These are phyloP conservation scores for Ceratobasidium sp. DNA, from an alignment of 1,284 basidiomycete genomes.

Conservation along the genomic window DNA sequence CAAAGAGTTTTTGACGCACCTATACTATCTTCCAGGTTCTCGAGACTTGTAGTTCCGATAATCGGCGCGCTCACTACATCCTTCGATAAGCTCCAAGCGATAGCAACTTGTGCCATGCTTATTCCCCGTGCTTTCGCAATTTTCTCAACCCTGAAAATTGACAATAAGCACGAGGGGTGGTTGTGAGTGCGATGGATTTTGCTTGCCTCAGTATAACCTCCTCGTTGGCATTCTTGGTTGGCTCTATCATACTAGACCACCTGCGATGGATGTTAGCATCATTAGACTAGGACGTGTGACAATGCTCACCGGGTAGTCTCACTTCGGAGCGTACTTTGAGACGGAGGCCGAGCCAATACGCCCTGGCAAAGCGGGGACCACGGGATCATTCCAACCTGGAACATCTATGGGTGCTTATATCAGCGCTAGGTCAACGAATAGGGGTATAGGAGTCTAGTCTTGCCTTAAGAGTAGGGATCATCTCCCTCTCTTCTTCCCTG, in stretches of 20 bases:
- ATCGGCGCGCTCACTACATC: constrained; percentile 58
- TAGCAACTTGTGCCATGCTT: constrained; percentile 39
- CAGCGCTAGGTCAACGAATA: background rate
- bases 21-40: constrained; percentile 59
- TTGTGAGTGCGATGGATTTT: background rate
- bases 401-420: background rate
- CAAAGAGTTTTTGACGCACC: constrained; percentile 1
- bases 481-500: constrained; percentile 49
- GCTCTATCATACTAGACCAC: background rate
- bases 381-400: constrained; percentile 56
- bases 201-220: background rate
- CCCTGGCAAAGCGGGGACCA: constrained; percentile 61
- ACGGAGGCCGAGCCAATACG: constrained; percentile 54
- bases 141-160: constrained; percentile 32
- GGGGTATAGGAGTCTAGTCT: background rate
- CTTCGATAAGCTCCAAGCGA: constrained; percentile 39
- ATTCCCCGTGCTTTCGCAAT: constrained; percentile 34
- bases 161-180: background rate
- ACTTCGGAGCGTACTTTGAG: constrained; percentile 49
- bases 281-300: background rate
- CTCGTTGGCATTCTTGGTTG: background rate
- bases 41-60: constrained; percentile 59
- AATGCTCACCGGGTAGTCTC: constrained; percentile 49
- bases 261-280: background rate
- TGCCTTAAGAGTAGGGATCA: constrained; percentile 44